A percentile compares a stretch with the other conserved stretches of the same genome.
Conservation (phyloP, 164 flowering plant genomes). For the Stephania japonica region DNA sequence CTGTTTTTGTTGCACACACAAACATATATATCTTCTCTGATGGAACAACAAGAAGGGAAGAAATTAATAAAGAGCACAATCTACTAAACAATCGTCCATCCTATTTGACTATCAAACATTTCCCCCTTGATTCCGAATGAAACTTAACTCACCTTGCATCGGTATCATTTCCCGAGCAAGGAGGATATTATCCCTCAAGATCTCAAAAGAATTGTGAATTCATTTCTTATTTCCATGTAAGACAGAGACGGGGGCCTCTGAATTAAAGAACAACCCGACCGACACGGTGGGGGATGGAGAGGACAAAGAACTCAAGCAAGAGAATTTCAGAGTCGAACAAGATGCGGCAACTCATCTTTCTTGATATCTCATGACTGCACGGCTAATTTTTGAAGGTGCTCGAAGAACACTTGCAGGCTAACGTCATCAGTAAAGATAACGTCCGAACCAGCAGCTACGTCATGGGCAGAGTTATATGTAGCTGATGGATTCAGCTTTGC, state of each 20-base stretch:
- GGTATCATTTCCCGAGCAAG: constrained; percentile 12
- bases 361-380: constrained; percentile 57
- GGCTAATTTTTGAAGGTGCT: constrained; percentile 90
- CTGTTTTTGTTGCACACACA: neutral
- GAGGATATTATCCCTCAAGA: constrained; percentile 12
- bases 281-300: neutral
- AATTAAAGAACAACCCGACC: constrained; percentile 7
- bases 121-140: constrained; percentile 8
- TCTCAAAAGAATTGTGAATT: constrained; percentile 13
- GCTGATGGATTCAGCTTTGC: constrained; percentile 93
- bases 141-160: constrained; percentile 7
- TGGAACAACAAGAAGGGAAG: constrained; percentile 5
- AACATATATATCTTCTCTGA: neutral
- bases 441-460: constrained; percentile 69
- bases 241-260: constrained; percentile 12
- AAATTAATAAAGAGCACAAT: neutral
- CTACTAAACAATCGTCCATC: neutral
- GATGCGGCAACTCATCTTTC: neutral
- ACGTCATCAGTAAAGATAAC: constrained; percentile 94
- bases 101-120: neutral
- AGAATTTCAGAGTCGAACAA: neutral
- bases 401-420: constrained; percentile 86
- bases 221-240: constrained; percentile 12
- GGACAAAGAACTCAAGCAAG: neutral
- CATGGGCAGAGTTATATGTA: constrained; percentile 49